phyloP scores from a whole-genome alignment of 2,329 filamentous ascomycete species.

The Pseudogymnoascus sp. region DNA sequence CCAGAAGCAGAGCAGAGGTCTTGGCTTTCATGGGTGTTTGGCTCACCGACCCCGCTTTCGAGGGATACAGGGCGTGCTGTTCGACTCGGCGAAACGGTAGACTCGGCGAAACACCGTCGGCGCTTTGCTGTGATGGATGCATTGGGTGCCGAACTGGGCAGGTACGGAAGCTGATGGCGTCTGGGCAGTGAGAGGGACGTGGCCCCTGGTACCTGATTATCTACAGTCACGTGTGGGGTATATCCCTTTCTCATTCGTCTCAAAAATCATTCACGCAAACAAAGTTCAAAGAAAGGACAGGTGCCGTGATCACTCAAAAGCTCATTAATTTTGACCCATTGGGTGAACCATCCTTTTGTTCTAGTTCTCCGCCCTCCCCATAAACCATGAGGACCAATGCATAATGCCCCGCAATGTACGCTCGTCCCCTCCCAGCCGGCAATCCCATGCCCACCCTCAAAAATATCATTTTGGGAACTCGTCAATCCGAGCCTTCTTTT shows the following conservation, averaged over 20 bases:
- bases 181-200: not conserved
- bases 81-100: not conserved
- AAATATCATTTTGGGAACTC: not conserved
- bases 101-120: not conserved
- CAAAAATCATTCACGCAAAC: not conserved
- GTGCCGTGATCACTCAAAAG: not conserved
- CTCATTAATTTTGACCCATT: not conserved
- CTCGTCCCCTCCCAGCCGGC: not conserved
- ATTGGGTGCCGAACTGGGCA: not conserved
- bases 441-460: not conserved
- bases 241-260: not conserved
- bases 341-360: slow-evolving; percentile 5
- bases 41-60: not conserved
- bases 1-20: not conserved
- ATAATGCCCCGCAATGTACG: not conserved
- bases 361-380: not conserved
- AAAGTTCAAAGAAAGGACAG: not conserved
- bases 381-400: slow-evolving; percentile 9
- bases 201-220: not conserved
- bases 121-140: not conserved
- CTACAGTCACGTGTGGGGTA: not conserved
- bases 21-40: slow-evolving; percentile 5
- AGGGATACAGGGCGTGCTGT: not conserved
- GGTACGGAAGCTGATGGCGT: not conserved
- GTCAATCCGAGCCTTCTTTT: not conserved